Evolutionary conservation across 352 stramenopile genomes (phyloP), one percentile per base, ranked within the genome.

Genomic region (Pythium chondricola): DNA sequence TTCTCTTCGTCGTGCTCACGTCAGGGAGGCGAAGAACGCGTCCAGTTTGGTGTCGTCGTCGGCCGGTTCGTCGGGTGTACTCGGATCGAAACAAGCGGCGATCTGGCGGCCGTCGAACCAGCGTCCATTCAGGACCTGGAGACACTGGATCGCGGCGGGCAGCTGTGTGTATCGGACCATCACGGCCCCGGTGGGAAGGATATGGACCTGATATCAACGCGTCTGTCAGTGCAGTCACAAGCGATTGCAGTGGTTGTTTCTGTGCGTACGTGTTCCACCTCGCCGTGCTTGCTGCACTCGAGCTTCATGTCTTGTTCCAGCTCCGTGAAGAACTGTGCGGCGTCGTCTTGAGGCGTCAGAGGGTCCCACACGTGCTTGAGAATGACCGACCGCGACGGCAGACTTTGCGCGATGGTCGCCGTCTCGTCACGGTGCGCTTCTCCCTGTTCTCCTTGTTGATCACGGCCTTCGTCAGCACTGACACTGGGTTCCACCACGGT

Each of bases 41-140:
- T 91, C 67, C 7, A 93, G 55, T 42, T 88, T 88, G 8, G 75
- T 74, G 35, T 88, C 71, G 27, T 69, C 64, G 42, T 90, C 80
- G 7, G 65, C 69, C 0, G 78, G 68, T 21, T 83, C 68, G 32
- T 88, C 71, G 0, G 68, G 53, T 10, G 63, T 72, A n/a, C 61
- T 55, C 36, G 75, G 71, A 29, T 90, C 71, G 38, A 89, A 87
- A 17, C 45, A 37, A 26, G 80, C 78, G 43, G 70, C 59, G 41
- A 93, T 68, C 54, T 89, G 65, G 10, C 70, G 65, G 2, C 83
- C 80, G 41, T 71, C 77, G 59, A 93, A 93, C 78, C 77, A 93
- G 13, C 83, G 73, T 0, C 69, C 69, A 31, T 89, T 58, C 78
- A 90, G 88, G 42, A 73, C 73, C 44, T 84, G 65, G n/a, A 88